These are phyloP conservation scores for Ophiocordyceps polyrhachis-furcata DNA, from an alignment of 2,329 filamentous ascomycete genomes.

Conservation along the genomic window DNA sequence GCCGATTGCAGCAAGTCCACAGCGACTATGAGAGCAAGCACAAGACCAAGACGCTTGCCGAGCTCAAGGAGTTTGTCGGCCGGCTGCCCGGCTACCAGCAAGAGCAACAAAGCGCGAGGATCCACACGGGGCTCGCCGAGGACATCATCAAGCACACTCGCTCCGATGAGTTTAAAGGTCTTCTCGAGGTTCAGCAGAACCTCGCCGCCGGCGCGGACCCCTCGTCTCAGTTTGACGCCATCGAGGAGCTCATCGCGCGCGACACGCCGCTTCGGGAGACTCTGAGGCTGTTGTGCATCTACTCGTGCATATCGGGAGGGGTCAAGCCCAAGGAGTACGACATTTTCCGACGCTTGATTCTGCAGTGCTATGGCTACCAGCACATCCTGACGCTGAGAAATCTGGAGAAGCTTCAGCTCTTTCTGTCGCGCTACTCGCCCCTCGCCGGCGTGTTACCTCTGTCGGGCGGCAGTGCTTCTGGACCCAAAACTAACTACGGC, in stretches of 20 bases:
- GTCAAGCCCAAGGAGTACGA: constrained; percentile 81
- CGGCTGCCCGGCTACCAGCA: constrained; percentile 84
- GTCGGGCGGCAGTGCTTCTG: constrained; percentile 33
- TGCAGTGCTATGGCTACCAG: constrained; percentile 89
- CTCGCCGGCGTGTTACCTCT: constrained; percentile 69
- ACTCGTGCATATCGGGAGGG: constrained; percentile 77
- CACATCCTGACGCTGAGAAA: constrained; percentile 78
- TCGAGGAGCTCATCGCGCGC: constrained; percentile 87
- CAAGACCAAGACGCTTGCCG: constrained; percentile 68
- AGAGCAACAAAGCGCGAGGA: constrained; percentile 80
- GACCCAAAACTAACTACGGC: constrained; percentile 75
- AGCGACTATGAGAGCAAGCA: constrained; percentile 82
- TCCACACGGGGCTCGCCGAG: constrained; percentile 82
- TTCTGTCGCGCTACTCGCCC: constrained; percentile 59
- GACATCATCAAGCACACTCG: constrained; percentile 89
- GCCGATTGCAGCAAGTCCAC: constrained; percentile 66
- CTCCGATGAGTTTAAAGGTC: constrained; percentile 71
- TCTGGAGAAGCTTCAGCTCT: constrained; percentile 75
- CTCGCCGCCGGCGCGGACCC: constrained; percentile 81
- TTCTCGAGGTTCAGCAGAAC: constrained; percentile 90
- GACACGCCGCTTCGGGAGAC: constrained; percentile 66
- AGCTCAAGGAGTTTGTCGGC: constrained; percentile 87
- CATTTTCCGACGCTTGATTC: constrained; percentile 66
- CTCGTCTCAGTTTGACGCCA: constrained; percentile 70
- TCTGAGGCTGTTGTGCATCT: constrained; percentile 71